phyloP scores from a whole-genome alignment of 345 rosid species.

The Salix dunnii region DNA sequence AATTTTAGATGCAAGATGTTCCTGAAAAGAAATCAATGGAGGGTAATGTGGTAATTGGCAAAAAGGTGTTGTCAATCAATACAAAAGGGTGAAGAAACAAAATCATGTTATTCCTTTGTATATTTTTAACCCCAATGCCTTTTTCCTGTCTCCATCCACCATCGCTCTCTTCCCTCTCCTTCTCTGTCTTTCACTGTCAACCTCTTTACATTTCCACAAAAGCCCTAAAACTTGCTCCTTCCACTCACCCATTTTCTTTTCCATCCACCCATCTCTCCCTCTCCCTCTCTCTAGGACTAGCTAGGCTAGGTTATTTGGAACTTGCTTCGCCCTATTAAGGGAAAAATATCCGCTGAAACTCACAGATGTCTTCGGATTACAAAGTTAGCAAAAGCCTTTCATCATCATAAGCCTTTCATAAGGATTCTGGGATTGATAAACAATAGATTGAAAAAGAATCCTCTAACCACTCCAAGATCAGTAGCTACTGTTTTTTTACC shows the following conservation, averaged over 20 bases:
- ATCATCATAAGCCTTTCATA: constrained; percentile 32
- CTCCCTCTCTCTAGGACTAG: background rate
- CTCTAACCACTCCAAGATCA: constrained; percentile 13
- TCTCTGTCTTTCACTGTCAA: constrained; percentile 11
- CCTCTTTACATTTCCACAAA: constrained; percentile 22
- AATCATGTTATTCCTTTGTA: constrained; percentile 43
- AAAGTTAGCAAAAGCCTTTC: constrained; percentile 17
- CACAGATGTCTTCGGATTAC: background rate
- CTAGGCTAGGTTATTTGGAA: background rate
- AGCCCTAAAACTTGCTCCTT: constrained; percentile 16
- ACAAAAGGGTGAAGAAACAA: constrained; percentile 32
- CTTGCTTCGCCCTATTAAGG: constrained; percentile 24
- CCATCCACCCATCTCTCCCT: background rate
- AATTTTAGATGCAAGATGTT: background rate
- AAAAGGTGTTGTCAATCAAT: constrained; percentile 57
- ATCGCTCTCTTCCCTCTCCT: background rate
- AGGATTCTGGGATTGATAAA: constrained; percentile 37
- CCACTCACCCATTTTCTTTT: constrained; percentile 5
- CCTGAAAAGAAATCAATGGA: background rate
- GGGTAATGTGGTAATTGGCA: constrained; percentile 35
- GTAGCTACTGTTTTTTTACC: constrained; percentile 3
- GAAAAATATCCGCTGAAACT: constrained; percentile 15
- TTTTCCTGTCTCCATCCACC: constrained; percentile 35
- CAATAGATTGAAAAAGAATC: constrained; percentile 15
- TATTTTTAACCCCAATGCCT: constrained; percentile 24